Base-by-base conservation (phyloP, 768 basidiomycete genomes). In the Russula ochroleuca region DNA sequence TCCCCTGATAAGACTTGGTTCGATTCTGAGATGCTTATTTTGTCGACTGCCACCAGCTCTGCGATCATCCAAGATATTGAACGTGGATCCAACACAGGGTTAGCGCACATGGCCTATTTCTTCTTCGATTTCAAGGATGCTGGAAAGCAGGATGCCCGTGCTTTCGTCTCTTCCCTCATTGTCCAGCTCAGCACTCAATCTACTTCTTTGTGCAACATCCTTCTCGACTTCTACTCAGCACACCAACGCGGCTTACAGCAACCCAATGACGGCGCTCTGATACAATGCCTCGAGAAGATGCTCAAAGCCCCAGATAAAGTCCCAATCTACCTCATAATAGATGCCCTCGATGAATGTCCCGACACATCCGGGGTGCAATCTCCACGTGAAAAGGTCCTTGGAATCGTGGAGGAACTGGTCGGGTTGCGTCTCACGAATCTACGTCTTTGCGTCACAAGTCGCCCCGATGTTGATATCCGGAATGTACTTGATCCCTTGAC, bases 41-140 rank as follows among this genome's bases (percentile, higher is more conserved):
- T 15, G 14, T 21, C 13, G 13, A 23, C 25, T 50, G 31, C 13
- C 11, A 1, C 3, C 17, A 55, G 54, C 17, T 55, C 37, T 25
- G 15, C 38, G 3, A 55, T 55, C 5, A 55, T 55, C 17, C 21
- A 55, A 17, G 54, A 55, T 14, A 55, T 55, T n/a, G 37, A 55
- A 9, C 8, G 3, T 10, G 41, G 23, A 13, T 38, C 17, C 4
- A 6, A 28, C 5, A 11, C 23, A 1, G 10, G 15, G 8, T 40
- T 14, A 23, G 54, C 54, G 3, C 14, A 8, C 17, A 3, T 55
- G 9, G 23, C 38, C 1, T 55, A 55, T 8, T 55, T 28, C 23
- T 55, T 40, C 10, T 55, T 55, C 8, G 54, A 55, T 2, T 55
- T 55, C 54, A 55, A 55, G 25, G 54, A 55, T 10, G 7, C 17